Evolutionary conservation across 768 basidiomycete species (phyloP), one percentile per base, ranked within the genome.

Genomic region (Boletus reticulatus): DNA sequence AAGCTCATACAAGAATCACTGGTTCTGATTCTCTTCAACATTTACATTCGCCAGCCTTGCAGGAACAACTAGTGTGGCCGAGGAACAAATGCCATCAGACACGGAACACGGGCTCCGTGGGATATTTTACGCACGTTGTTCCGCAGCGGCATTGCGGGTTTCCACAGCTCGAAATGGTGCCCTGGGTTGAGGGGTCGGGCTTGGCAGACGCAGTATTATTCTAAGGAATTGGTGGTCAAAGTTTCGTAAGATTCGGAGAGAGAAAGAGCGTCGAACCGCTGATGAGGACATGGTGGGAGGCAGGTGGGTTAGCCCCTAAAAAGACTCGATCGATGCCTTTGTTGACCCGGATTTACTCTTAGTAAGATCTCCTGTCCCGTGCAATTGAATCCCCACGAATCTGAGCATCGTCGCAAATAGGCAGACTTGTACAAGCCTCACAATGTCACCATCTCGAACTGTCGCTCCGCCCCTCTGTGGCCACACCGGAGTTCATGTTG

Each of bases 341-440:
- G 22, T 47, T 13, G n/a, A 29, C 13, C 12, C 10, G 16, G 4
- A 14, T 19, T 45, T 45, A 20, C 41, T 7, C 38, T 17, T 24
- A 6, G 24, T 24, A 24, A 24, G 24, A 24, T 24, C 24, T 27
- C 27, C 27, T n/a, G n/a, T n/a, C n/a, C n/a, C n/a, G n/a, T n/a
- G n/a, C n/a, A n/a, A n/a, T n/a, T n/a, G n/a, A n/a, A n/a, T n/a
- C n/a, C n/a, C n/a, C n/a, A n/a, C n/a, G n/a, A n/a, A n/a, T n/a
- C n/a, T n/a, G n/a, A n/a, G n/a, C n/a, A n/a, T n/a, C 12, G 13
- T 36, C 14, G 34, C 12, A 36, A 36, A 36, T 14, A 4, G 16
- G 59, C 63, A 17, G 13, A 78, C 82, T 75, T 72, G 83, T 83
- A n/a, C n/a, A 67, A 82, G 82, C 8, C 80, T 80, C 27, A 80